Base-by-base conservation (phyloP, 2,329 filamentous ascomycete genomes). In the Pseudogymnoascus sp. region DNA sequence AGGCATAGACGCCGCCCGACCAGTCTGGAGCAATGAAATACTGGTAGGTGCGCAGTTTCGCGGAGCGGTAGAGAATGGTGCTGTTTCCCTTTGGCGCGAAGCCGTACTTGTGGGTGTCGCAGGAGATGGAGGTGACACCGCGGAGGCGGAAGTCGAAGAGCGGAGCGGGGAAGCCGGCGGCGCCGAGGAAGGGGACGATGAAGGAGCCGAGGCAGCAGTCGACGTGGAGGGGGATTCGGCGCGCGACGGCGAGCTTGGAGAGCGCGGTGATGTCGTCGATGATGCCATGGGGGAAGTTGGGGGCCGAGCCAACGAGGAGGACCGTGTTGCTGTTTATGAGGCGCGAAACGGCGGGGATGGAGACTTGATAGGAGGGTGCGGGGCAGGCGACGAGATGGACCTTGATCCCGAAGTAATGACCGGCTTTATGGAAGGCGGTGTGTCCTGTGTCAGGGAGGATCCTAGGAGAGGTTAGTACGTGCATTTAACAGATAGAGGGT, bases 31-130 rank as follows among this genome's bases (percentile, higher is more conserved):
- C 91, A 74, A 99, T 88, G 76, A 96, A 99, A 82, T 99, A 99
- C 77, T 99, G 95, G 76, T 96, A 93, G 64, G 86, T 86, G 69
- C 95, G 87, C 68, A 96, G 84, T 57, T 84, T 79, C 35, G 87
- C 83, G 53, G 86, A 89, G 70, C 95, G 91, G 82, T 99, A 99
- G 44, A 99, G 82, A 13, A 96, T 83, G 1, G 92, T 95, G 62
- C 89, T 95, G 82, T 96, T 99, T 69, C 95, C 95, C 79, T 99
- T 99, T 62, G 95, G 95, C 1, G 95, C 95, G 74, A 99, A 99
- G 38, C 95, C 95, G 75, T 99, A 99, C 76, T 99, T 99, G 83
- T 99, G 95, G 2, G 95, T 99, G 75, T 99, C 95, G 75, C 93
- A 96, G 69, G 87, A 92, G 76, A 99, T 97, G 75, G 89, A 93